Percentiles rank a stretch among this genome's conserved stretches.
phyloP scores from a whole-genome alignment of 2,329 filamentous ascomycete species.

The Trichoderma koningiopsis region DNA sequence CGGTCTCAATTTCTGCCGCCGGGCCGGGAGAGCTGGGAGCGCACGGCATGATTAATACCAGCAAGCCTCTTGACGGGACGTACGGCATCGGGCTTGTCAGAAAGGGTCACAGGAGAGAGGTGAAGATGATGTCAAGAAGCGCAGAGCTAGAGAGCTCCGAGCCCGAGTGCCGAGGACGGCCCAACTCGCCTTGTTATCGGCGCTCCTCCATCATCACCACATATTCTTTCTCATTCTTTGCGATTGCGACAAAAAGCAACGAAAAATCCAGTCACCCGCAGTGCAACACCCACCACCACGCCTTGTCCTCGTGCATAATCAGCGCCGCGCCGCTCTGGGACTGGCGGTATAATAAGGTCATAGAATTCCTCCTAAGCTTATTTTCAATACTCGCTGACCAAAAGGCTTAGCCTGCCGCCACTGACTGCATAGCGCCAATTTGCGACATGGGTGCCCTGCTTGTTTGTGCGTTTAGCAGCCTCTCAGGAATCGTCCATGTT shows the following conservation, averaged over 20 bases:
- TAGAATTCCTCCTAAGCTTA: conserved; percentile 27
- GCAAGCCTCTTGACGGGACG: neutral
- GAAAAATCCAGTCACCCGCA: neutral
- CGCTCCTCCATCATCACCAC: neutral
- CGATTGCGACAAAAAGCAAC: neutral
- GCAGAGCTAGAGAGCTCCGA: neutral
- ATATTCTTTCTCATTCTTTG: neutral
- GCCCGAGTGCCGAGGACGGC: no score
- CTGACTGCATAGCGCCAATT: conserved; percentile 12
- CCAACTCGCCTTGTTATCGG: neutral
- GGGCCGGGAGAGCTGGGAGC: neutral
- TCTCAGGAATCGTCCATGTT: neutral
- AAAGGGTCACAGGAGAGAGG: neutral
- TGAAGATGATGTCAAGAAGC: neutral
- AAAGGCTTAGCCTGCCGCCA: conserved; percentile 24
- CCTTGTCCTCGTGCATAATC: neutral
- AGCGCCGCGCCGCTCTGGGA: neutral
- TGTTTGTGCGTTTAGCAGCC: neutral
- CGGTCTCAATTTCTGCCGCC: conserved; percentile 17
- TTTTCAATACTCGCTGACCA: conserved; percentile 25
- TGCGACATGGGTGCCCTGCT: conserved; percentile 7
- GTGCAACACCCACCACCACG: neutral
- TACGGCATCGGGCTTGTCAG: neutral
- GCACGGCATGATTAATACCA: neutral
- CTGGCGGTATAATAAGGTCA: conserved; percentile 24